phyloP scores from a whole-genome alignment of 2,329 filamentous ascomycete genomes.

The Nannizzia gypsea region DNA sequence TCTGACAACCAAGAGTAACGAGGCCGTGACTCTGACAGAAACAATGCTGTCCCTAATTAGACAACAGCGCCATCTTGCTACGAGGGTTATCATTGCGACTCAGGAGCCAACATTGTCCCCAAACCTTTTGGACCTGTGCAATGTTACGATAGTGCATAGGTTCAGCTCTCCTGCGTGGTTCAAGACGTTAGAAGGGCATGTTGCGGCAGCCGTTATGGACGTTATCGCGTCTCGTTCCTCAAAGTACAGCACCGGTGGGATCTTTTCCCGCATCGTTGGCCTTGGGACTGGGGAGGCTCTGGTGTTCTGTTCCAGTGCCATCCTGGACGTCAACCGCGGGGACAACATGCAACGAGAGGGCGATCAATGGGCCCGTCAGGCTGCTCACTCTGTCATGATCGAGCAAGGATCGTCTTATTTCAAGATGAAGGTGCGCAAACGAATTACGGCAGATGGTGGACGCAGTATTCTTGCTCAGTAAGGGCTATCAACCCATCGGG shows the following conservation, averaged over 20 bases:
- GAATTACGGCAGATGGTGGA: conserved; percentile 37
- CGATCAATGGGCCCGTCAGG: background rate
- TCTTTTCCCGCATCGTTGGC: conserved; percentile 39
- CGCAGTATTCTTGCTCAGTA: conserved; percentile 26
- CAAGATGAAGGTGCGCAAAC: conserved; percentile 29
- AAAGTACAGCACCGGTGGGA: conserved; percentile 15
- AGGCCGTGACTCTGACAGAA: conserved; percentile 49
- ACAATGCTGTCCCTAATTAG: conserved; percentile 52
- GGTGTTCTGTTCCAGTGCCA: conserved; percentile 38
- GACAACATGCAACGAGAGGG: background rate
- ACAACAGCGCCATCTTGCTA: conserved; percentile 57
- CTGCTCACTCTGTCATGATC: background rate
- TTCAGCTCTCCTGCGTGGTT: conserved; percentile 59
- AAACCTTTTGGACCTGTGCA: conserved; percentile 57
- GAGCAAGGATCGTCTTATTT: conserved; percentile 25
- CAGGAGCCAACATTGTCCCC: conserved; percentile 65
- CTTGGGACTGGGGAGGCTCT: conserved; percentile 40
- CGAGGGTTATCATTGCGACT: conserved; percentile 58
- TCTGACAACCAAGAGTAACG: conserved; percentile 44
- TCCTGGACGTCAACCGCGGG: conserved; percentile 23
- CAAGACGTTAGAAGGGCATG: conserved; percentile 32
- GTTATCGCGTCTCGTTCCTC: conserved; percentile 16
- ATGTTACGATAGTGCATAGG: conserved; percentile 58
- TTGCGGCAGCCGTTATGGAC: conserved; percentile 33
- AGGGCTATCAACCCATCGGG: background rate